Evolutionary conservation across 208 protist genomes (phyloP), one percentile per base, ranked within the genome.

Genomic region (Strigomonas culicis): DNA sequence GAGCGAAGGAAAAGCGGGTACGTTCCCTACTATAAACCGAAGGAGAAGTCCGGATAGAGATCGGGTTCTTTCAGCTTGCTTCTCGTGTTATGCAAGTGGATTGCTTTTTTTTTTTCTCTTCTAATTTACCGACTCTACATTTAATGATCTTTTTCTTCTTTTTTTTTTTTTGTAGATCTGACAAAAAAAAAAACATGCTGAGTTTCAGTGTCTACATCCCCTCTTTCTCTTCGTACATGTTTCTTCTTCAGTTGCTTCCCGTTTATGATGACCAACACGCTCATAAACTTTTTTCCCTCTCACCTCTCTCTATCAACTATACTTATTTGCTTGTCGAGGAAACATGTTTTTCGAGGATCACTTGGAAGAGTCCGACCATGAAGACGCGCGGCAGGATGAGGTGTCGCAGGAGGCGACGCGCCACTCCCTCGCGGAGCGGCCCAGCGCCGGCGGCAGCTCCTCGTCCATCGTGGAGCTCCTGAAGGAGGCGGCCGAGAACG

Each of bases 301-400:
- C 36, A 31, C 22, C 6, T 46, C 57, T 57, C 8, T 17, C 31
- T 28, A 21, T 15, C 4, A n/a, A 51, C 51, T 2, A 30, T 57
- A 22, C 15, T 27, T 32, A 4, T n/a, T 24, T 30, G 4, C 13
- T 6, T 34, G 24, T 4, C 2, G 15, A 22, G 27, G 10, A 22
- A 44, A 2, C 10, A 90, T 88, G 84, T 91, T 91, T 39, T 91
- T 91, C 63, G 84, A 86, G 43, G 84, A 91, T 7, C 75, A 79
- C 53, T 59, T 86, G 19, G 71, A 87, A 30, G 81, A 85, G 19
- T 77, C 74, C 25, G 63, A 77, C 34, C 72, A 76, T n/a, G 65
- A 67, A 6, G 21, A 50, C 39, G 61, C 36, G 17, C 27, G 10
- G 11, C 74, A 72, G 36, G 56, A 75, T 24, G 75, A 78, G 27